Percentiles rank a stretch among this genome's conserved stretches.
These are phyloP conservation scores for Dalbergia cochinchinensis DNA, from an alignment of 306 rosid species.

Conservation along the genomic window DNA sequence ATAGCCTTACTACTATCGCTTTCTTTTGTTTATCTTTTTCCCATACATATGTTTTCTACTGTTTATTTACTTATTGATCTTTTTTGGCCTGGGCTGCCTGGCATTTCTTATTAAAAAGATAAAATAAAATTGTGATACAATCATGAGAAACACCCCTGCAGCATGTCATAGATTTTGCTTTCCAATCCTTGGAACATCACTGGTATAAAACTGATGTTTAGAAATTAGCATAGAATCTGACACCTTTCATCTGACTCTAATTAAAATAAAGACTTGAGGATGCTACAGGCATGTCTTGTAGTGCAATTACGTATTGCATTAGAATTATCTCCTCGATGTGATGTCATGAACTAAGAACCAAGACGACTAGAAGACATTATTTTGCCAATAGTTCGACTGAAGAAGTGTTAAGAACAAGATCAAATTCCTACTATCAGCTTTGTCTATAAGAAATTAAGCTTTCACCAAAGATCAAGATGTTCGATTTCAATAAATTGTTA, in stretches of 20 bases:
- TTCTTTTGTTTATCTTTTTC: conserved; percentile 25
- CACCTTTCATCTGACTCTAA: conserved; percentile 8
- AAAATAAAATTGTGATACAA: conserved; percentile 13
- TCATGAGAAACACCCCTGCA: neutral
- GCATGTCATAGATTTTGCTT: conserved; percentile 12
- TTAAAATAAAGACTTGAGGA: conserved; percentile 19
- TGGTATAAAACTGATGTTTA: conserved; percentile 31
- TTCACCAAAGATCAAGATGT: conserved; percentile 5
- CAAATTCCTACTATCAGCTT: conserved; percentile 9
- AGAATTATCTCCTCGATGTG: conserved; percentile 6
- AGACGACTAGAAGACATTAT: neutral
- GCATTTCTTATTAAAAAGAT: conserved; percentile 6
- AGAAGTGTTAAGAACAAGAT: conserved; percentile 9
- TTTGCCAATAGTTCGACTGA: conserved; percentile 9
- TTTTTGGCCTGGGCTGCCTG: conserved; percentile 6
- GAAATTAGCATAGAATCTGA: conserved; percentile 16
- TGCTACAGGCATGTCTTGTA: conserved; percentile 1
- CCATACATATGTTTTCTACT: conserved; percentile 7
- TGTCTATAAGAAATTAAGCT: neutral
- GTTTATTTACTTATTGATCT: neutral
- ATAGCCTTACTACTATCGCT: conserved; percentile 35
- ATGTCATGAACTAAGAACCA: conserved; percentile 9
- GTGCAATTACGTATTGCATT: conserved; percentile 13
- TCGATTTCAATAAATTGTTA: neutral
- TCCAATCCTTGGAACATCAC: neutral